These are phyloP conservation scores for Phytophthora nicotianae DNA, from an alignment of 352 stramenopile genomes.

Conservation along the genomic window DNA sequence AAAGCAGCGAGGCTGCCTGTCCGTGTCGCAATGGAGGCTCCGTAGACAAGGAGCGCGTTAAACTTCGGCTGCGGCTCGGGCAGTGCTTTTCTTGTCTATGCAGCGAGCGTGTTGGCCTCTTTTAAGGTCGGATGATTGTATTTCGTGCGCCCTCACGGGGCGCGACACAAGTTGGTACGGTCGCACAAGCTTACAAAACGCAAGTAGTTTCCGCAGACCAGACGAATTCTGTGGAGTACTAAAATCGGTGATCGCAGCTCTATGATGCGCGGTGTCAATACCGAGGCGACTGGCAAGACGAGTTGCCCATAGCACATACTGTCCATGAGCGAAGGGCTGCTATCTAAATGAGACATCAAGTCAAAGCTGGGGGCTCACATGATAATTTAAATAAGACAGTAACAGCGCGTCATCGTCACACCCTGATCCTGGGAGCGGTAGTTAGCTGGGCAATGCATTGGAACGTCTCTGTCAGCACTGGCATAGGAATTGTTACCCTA, in stretches of 20 bases:
- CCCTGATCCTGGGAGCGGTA: not conserved
- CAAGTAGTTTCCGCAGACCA: slow-evolving; percentile 1
- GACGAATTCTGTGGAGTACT: not conserved
- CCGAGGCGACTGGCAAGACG: not conserved
- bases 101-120: slow-evolving; percentile 3
- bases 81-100: slow-evolving; percentile 31
- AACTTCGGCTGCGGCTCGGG: slow-evolving; percentile 15
- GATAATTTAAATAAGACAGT: not conserved
- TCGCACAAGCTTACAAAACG: slow-evolving; percentile 8
- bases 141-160: slow-evolving; percentile 6
- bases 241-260: not conserved
- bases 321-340: too few species aligned
- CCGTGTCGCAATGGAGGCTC: slow-evolving; percentile 16
- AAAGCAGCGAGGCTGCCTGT: slow-evolving; percentile 10
- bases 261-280: not conserved
- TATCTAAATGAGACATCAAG: not conserved
- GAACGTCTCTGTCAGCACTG: too few species aligned
- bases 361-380: not conserved
- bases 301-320: not conserved
- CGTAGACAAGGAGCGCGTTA: slow-evolving; percentile 21
- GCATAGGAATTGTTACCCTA: too few species aligned
- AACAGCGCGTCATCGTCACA: not conserved
- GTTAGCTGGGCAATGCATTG: too few species aligned
- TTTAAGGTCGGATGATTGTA: slow-evolving; percentile 14
- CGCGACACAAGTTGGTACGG: slow-evolving; percentile 28